Conservation (phyloP, 2,329 filamentous ascomycete genomes). For the Aaosphaeria pasadenensis region DNA sequence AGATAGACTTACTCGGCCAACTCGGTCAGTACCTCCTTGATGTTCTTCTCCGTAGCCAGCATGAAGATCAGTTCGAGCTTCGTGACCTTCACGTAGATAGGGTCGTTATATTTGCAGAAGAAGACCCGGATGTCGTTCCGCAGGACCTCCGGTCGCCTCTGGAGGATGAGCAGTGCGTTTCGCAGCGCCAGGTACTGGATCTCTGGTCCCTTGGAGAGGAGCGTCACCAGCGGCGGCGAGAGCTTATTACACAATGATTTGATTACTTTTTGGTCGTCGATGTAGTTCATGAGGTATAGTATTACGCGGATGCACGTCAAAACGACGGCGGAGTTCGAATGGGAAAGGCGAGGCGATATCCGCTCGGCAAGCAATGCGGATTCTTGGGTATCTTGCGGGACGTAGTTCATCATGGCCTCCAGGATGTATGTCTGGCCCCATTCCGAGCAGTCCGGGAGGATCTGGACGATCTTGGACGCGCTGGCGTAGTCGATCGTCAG, state of each 20-base stretch:
- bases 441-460: slow-evolving; percentile 94
- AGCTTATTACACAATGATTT: slow-evolving; percentile 85
- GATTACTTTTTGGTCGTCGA: slow-evolving; percentile 85
- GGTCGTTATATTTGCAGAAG: slow-evolving; percentile 99
- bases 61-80: slow-evolving; percentile 99
- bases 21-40: slow-evolving; percentile 90
- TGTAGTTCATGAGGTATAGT: slow-evolving; percentile 98
- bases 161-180: slow-evolving; percentile 90
- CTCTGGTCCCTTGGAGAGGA: slow-evolving; percentile 93
- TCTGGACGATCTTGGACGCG: slow-evolving; percentile 96
- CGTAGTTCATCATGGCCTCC: slow-evolving; percentile 95
- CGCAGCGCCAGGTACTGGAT: slow-evolving; percentile 96
- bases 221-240: slow-evolving; percentile 88
- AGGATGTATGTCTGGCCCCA: slow-evolving; percentile 99
- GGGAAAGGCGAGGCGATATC: slow-evolving; percentile 90
- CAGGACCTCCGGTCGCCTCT: slow-evolving; percentile 87
- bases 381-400: slow-evolving; percentile 86
- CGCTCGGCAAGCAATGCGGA: slow-evolving; percentile 87
- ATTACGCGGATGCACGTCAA: slow-evolving; percentile 95
- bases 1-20: slow-evolving; percentile 67
- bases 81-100: slow-evolving; percentile 98
- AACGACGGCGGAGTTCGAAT: slow-evolving; percentile 95
- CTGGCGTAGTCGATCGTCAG: slow-evolving; percentile 97
- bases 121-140: slow-evolving; percentile 97
- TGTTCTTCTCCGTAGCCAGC: slow-evolving; percentile 93